phyloP scores from a whole-genome alignment of 768 basidiomycete species.

The Suillus paluster region DNA sequence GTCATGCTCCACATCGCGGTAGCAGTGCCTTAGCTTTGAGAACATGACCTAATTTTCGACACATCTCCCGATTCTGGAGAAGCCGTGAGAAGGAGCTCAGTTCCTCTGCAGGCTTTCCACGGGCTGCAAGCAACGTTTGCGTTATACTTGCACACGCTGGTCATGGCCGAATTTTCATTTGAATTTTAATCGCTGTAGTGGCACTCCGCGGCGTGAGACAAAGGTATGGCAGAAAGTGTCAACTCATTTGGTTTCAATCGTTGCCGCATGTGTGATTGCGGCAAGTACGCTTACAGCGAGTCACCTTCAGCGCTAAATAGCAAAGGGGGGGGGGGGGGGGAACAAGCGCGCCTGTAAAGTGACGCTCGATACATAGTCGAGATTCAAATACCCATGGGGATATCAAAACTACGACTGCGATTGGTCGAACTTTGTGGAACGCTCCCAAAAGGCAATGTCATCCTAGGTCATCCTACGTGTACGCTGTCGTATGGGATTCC shows the following conservation, averaged over 20 bases:
- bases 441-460: neutral
- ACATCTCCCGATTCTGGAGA: neutral
- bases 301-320: too few species aligned
- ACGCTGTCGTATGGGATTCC: neutral
- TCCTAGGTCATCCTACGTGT: conserved; percentile 1
- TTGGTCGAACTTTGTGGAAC: neutral
- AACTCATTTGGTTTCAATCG: neutral
- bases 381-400: neutral
- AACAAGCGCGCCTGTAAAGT: neutral
- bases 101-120: neutral
- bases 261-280: neutral
- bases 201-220: neutral
- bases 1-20: neutral
- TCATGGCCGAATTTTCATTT: neutral
- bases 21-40: neutral
- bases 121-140: neutral
- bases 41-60: neutral
- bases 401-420: neutral
- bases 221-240: conserved; percentile 2
- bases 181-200: neutral
- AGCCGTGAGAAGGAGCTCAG: neutral
- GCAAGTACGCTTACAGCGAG: neutral
- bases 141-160: neutral
- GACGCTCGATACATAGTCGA: neutral
- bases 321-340: too few species aligned